Percentiles rank a stretch among this genome's conserved stretches.
phyloP scores from a whole-genome alignment of 164 flowering plant species.

The Annona squamosa region DNA sequence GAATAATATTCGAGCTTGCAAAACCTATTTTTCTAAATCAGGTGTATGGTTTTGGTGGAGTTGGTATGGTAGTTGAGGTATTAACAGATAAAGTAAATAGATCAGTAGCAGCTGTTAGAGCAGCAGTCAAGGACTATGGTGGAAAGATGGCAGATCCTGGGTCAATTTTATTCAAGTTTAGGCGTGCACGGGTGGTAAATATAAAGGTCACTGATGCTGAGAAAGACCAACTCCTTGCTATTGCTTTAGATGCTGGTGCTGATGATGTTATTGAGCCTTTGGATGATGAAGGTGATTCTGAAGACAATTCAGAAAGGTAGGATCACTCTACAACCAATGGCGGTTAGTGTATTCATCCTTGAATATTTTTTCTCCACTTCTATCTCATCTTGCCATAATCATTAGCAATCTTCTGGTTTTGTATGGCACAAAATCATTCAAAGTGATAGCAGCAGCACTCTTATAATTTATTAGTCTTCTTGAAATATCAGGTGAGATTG shows the following conservation, averaged over 20 bases:
- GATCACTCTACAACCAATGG: not conserved
- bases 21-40: constrained; percentile 18
- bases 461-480: too few species aligned
- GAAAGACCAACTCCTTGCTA: constrained; percentile 67
- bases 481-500: too few species aligned
- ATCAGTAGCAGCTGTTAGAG: constrained; percentile 79
- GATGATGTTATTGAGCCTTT: constrained; percentile 94
- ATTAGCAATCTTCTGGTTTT: too few species aligned
- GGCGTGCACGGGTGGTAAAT: constrained; percentile 75
- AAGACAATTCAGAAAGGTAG: constrained; percentile 70
- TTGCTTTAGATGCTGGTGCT: constrained; percentile 94
- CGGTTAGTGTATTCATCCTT: not conserved
- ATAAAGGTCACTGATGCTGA: constrained; percentile 70
- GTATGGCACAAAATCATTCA: too few species aligned
- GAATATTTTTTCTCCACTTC: not conserved
- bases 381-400: not conserved
- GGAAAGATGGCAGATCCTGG: constrained; percentile 99
- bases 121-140: constrained; percentile 81
- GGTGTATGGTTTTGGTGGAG: constrained; percentile 97
- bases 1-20: not conserved
- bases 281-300: constrained; percentile 57
- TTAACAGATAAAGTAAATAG: constrained; percentile 83
- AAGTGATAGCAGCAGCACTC: too few species aligned
- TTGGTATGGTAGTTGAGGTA: constrained; percentile 82
- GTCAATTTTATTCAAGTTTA: constrained; percentile 84